phyloP scores from a whole-genome alignment of 169 alveolate genomes.

The Eimeria sp. region DNA sequence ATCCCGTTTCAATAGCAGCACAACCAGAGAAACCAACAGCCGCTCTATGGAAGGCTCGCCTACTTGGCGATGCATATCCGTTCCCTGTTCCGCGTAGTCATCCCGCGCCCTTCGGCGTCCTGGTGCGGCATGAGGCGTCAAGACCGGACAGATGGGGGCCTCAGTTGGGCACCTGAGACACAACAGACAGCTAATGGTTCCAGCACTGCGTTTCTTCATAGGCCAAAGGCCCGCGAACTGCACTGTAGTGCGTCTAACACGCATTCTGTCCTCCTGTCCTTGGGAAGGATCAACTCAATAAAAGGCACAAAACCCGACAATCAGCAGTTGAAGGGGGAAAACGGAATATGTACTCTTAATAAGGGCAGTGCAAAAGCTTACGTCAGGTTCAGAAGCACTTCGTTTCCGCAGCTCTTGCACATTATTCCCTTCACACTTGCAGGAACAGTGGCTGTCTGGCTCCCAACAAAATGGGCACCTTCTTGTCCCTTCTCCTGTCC shows the following conservation, averaged over 20 bases:
- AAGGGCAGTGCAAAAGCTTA: background rate
- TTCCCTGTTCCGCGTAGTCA: background rate
- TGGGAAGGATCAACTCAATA: background rate
- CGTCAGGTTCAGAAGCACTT: background rate
- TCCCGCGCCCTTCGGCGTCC: background rate
- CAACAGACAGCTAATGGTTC: background rate
- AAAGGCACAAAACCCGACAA: background rate
- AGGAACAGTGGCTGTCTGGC: background rate
- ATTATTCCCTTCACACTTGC: background rate
- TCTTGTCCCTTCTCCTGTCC: background rate
- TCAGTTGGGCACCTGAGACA: background rate
- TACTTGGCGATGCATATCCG: background rate
- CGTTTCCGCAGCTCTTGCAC: background rate
- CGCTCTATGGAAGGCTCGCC: background rate
- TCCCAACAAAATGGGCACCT: background rate
- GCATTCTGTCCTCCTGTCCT: background rate
- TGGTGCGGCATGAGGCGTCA: background rate
- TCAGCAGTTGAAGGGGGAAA: background rate
- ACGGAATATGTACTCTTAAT: background rate
- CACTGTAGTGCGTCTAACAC: background rate
- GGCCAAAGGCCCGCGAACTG: background rate
- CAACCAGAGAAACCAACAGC: conserved; percentile 24
- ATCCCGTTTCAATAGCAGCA: conserved; percentile 1
- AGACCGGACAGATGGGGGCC: background rate
- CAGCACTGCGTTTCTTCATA: background rate